A percentile compares a stretch with the other conserved stretches of the same genome.
phyloP scores from a whole-genome alignment of 1,139 yeast species.

The Candida sanyaensis region DNA sequence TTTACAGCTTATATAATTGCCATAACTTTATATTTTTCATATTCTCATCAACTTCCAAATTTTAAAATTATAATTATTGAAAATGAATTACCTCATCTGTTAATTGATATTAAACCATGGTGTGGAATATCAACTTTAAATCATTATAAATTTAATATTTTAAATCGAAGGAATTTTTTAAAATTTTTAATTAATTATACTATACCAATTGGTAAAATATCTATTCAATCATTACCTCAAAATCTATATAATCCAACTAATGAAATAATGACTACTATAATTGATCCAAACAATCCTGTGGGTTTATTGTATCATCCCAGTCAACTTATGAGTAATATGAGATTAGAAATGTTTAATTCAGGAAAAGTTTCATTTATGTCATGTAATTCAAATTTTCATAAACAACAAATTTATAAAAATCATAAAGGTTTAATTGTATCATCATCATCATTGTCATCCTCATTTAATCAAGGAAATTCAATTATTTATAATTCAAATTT shows the following conservation, averaged over 20 bases:
- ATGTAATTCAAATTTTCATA: not conserved
- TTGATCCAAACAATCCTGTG: conserved; percentile 4
- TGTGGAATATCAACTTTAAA: conserved; percentile 25
- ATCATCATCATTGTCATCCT: not conserved
- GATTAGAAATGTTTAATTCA: conserved; percentile 10
- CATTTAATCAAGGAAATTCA: not conserved
- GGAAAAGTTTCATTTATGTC: conserved; percentile 13
- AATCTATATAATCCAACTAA: not conserved
- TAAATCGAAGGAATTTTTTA: not conserved
- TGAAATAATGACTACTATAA: conserved; percentile 1
- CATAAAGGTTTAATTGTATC: not conserved
- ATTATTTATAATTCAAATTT: conserved; percentile 4
- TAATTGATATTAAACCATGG: conserved; percentile 20
- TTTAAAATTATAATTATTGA: conserved; percentile 13
- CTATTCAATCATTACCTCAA: not conserved
- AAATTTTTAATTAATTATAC: not conserved
- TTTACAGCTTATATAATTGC: conserved; percentile 22
- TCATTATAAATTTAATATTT: conserved; percentile 7
- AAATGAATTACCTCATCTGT: conserved; percentile 2
- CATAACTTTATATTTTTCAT: conserved; percentile 12
- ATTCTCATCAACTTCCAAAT: conserved; percentile 6
- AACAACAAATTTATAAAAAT: not conserved
- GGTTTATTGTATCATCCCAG: conserved; percentile 20
- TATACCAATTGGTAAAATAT: conserved; percentile 1
- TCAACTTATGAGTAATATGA: conserved; percentile 12